phyloP scores from a whole-genome alignment of 257 asterid genomes.

The Forsythia suspensa region DNA sequence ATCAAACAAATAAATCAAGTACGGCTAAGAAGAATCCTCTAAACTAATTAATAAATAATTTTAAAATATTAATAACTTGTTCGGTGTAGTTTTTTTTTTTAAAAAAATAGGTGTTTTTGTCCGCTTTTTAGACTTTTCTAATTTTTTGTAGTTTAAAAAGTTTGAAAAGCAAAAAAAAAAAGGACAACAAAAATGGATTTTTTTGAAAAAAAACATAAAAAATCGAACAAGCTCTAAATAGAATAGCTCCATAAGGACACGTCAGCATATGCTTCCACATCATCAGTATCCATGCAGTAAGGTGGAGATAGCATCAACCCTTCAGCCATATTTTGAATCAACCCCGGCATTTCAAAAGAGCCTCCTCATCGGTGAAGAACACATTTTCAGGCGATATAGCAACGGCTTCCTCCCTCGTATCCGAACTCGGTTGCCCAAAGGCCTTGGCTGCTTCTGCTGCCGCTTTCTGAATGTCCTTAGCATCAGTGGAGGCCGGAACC shows the following conservation, averaged over 20 bases:
- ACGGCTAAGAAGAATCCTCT: too few relatives aligned
- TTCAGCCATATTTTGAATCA: slow-evolving; percentile 46
- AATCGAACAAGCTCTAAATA: too few relatives aligned
- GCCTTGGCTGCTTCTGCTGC: slow-evolving; percentile 60
- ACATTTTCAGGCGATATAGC: slow-evolving; percentile 3
- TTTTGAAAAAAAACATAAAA: too few relatives aligned
- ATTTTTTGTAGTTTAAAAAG: too few relatives aligned
- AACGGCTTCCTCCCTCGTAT: neutral
- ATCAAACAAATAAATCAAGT: too few relatives aligned
- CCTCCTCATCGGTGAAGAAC: slow-evolving; percentile 46
- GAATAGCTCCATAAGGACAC: slow-evolving; percentile 54
- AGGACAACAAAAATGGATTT: too few relatives aligned
- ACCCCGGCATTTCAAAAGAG: slow-evolving; percentile 41
- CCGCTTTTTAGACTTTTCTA: too few relatives aligned
- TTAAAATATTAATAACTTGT: neutral
- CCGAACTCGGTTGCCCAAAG: slow-evolving; percentile 24
- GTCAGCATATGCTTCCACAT: slow-evolving; percentile 33
- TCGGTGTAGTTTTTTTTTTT: too few relatives aligned
- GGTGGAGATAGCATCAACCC: slow-evolving; percentile 66
- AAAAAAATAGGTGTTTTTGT: too few relatives aligned
- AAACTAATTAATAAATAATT: too few relatives aligned
- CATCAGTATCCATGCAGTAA: slow-evolving; percentile 14
- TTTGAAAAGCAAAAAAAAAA: too few relatives aligned
- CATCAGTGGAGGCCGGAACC: slow-evolving; percentile 44
- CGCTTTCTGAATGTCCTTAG: slow-evolving; percentile 57